Evolutionary conservation across 2,329 filamentous ascomycete genomes (phyloP).

Genomic region (Orbilia javanica): DNA sequence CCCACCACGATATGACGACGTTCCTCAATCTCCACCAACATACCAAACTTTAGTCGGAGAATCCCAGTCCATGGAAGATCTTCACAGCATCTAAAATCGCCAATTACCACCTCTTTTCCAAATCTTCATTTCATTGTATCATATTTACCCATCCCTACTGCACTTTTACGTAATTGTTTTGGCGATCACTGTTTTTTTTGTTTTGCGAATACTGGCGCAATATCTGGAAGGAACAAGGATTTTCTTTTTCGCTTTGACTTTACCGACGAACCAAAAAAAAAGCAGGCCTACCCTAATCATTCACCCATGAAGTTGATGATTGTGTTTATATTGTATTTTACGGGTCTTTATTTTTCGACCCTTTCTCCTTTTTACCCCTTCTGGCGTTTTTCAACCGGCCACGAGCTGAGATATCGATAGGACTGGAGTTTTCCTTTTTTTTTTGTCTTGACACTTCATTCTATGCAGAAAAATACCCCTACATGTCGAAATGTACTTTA

Average conservation of each 20-base stretch:
- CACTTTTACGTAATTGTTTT: slow-evolving; percentile 37
- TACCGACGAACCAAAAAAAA: slow-evolving; percentile 25
- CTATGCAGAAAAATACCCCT: slow-evolving; percentile 16
- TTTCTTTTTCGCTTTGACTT: neutral
- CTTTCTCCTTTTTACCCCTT: neutral
- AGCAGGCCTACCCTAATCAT: slow-evolving; percentile 32
- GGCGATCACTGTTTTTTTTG: slow-evolving; percentile 4
- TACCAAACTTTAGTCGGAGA: slow-evolving; percentile 67
- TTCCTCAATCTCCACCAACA: slow-evolving; percentile 84
- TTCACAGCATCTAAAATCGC: slow-evolving; percentile 37
- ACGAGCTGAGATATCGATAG: slow-evolving; percentile 16
- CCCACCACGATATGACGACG: slow-evolving; percentile 92
- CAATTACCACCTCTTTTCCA: neutral
- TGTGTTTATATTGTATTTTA: slow-evolving; percentile 25
- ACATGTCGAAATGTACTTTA: slow-evolving; percentile 17
- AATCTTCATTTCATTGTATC: slow-evolving; percentile 48
- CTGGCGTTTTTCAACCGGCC: slow-evolving; percentile 15
- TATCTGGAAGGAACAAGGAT: slow-evolving; percentile 18
- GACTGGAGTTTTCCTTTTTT: slow-evolving; percentile 26
- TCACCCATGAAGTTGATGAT: slow-evolving; percentile 25
- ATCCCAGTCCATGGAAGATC: slow-evolving; percentile 38
- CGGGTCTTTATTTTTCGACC: slow-evolving; percentile 5
- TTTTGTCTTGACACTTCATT: neutral
- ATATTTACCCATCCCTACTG: slow-evolving; percentile 24
- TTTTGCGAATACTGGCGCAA: slow-evolving; percentile 13